Evolutionary conservation across 139 green algal species (phyloP).

Genomic region (Coelastrella sp.): DNA sequence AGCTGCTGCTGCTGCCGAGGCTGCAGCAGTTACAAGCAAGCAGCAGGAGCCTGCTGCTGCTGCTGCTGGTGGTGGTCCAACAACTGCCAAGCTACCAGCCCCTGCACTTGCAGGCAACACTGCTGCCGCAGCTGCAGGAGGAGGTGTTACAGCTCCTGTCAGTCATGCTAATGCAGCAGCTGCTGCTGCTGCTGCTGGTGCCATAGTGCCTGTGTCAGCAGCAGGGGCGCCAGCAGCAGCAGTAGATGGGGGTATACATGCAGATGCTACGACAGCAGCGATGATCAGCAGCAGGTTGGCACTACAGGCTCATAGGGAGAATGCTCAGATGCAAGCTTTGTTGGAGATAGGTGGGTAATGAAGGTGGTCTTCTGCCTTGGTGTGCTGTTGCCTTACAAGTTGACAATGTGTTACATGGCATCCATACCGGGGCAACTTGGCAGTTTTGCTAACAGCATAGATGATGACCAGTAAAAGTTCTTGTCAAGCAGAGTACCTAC

Average conservation of each 20-base stretch:
- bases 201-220: not conserved
- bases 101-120: no score
- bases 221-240: not conserved
- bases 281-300: slow-evolving; percentile 13
- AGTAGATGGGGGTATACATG: not conserved
- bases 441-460: no score
- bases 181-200: slow-evolving; percentile 3
- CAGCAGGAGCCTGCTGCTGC: no score
- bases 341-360: not conserved
- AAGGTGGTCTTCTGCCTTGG: not conserved
- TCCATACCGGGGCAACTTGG: no score
- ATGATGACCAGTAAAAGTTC: no score
- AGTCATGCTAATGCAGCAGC: not conserved
- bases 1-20: no score
- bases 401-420: not conserved
- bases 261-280: not conserved
- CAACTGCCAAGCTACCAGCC: no score
- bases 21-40: no score
- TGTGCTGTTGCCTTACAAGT: not conserved
- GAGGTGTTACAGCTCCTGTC: no score
- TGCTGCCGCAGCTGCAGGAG: no score
- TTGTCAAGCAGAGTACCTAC: no score
- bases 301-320: not conserved
- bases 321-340: not conserved
- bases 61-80: not conserved